Evolutionary conservation across 2,329 filamentous ascomycete genomes (phyloP).

Genomic region (Chaetoscypha palmicola): DNA sequence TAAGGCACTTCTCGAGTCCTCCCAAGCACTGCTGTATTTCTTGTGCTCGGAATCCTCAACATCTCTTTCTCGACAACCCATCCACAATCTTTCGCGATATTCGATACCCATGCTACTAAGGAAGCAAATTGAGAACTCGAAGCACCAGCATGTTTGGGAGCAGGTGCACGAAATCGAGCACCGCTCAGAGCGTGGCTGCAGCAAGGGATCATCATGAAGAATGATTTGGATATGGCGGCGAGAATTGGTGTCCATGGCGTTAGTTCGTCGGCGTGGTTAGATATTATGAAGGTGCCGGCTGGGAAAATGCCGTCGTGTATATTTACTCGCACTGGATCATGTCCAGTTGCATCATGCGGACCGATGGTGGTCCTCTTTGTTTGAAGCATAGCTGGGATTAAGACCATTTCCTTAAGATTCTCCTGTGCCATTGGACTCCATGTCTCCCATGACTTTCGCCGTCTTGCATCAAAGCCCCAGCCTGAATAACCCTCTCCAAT

Average conservation of each 20-base stretch:
- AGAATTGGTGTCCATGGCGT: constrained; percentile 94
- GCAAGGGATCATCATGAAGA: constrained; percentile 91
- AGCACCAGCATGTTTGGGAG: constrained; percentile 33
- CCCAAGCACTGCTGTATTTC: constrained; percentile 77
- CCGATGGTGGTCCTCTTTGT: neutral
- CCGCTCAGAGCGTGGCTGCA: constrained; percentile 86
- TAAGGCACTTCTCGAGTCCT: constrained; percentile 34
- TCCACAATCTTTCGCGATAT: constrained; percentile 63
- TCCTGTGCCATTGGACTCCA: constrained; percentile 49
- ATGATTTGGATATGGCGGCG: constrained; percentile 64
- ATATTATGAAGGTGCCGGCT: constrained; percentile 79
- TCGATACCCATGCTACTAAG: constrained; percentile 69
- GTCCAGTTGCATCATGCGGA: neutral
- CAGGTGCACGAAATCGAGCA: constrained; percentile 60
- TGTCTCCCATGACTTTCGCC: constrained; percentile 73
- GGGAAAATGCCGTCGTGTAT: constrained; percentile 61
- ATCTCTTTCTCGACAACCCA: constrained; percentile 77
- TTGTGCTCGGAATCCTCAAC: constrained; percentile 83
- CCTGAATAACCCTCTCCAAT: constrained; percentile 73
- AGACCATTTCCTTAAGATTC: constrained; percentile 50
- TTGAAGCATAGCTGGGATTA: constrained; percentile 44
- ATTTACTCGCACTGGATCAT: constrained; percentile 10
- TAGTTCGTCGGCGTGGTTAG: constrained; percentile 94
- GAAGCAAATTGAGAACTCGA: constrained; percentile 70
- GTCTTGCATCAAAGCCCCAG: constrained; percentile 88